Percentiles rank a stretch among this genome's conserved stretches.
Conservation (phyloP, 805 yeast genomes). For the Candida maris region DNA sequence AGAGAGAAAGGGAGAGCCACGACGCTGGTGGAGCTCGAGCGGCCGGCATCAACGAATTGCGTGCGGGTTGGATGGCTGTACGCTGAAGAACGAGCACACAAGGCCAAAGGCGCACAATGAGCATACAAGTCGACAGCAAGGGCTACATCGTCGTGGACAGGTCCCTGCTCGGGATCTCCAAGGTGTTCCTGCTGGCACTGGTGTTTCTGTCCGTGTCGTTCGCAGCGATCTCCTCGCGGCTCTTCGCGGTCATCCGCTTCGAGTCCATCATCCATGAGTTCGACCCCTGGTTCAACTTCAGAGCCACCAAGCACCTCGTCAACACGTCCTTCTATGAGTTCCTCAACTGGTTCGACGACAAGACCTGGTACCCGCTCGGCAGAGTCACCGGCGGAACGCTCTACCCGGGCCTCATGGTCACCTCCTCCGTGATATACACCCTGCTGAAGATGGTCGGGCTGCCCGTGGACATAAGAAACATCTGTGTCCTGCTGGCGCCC, state of each 20-base stretch:
- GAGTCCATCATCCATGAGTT: conserved; percentile 97
- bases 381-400: conserved; percentile 98
- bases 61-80: too few relatives aligned
- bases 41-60: too few relatives aligned
- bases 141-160: conserved; percentile 26
- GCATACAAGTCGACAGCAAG: conserved; percentile 20
- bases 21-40: too few relatives aligned
- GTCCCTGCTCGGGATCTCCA: conserved; percentile 19
- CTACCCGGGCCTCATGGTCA: conserved; percentile 98
- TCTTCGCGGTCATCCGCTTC: conserved; percentile 93
- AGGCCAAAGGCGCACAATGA: conserved; percentile 5
- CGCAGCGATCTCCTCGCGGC: conserved; percentile 87
- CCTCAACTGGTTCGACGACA: conserved; percentile 96
- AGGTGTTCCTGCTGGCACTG: conserved; percentile 52
- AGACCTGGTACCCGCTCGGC: conserved; percentile 99
- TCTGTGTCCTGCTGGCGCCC: conserved; percentile 95
- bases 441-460: conserved; percentile 59
- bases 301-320: conserved; percentile 93
- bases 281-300: conserved; percentile 93
- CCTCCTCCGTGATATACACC: conserved; percentile 88
- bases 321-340: conserved; percentile 83
- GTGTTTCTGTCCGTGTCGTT: conserved; percentile 78
- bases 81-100: too few relatives aligned
- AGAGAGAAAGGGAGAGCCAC: too few relatives aligned
- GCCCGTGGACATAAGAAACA: conserved; percentile 91